Base-by-base conservation (phyloP, 176 grass and related monocot species). In the Oryza meridionalis region DNA sequence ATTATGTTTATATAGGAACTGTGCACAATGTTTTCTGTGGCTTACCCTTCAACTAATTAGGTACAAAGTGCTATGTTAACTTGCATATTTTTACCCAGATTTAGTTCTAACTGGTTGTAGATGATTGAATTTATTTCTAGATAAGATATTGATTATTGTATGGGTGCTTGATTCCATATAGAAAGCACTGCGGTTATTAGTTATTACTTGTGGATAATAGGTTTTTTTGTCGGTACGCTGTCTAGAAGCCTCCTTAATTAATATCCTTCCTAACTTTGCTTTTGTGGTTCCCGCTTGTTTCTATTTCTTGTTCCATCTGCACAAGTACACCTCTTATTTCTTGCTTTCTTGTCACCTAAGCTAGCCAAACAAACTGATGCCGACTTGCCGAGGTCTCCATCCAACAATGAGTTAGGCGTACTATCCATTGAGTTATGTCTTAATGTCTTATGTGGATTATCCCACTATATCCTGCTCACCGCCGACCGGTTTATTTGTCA, bases 241-340 rank as follows among this genome's bases (percentile, higher is more conserved):
- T 31, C 47, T 58, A 16, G 16, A 65, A 62, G 24, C 4, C 51
- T 25, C 27, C 55, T 72, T 13, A 61, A 43, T 70, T 11, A 12
- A 19, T 19, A 79, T 44, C 44, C 9, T 59, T 67, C 59, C 38
- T 17, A 59, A 79, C 19, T 68, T 68, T 84, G 61, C 62, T 75
- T 73, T 24, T 22, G 2, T 75, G 24, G 11, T 81, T 76, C 70
- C 33, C 19, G 10, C 32, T 75, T 15, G 45, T 21, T 19, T 32
- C 55, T 16, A 31, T 59, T 44, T 9, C 70, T 49, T 74, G 6
- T 83, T 73, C 33, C 59, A 70, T 31, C 19, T 17, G 25, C 42
- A 37, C 22, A 43, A 75, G 42, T 0, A 29, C 59, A 19, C 32
- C 43, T 66, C 27, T 0, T 42, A 49, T 21, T 8, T 65, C 70